Conservation (phyloP, 2,329 filamentous ascomycete species). For the Pseudocercospora fijiensis region DNA sequence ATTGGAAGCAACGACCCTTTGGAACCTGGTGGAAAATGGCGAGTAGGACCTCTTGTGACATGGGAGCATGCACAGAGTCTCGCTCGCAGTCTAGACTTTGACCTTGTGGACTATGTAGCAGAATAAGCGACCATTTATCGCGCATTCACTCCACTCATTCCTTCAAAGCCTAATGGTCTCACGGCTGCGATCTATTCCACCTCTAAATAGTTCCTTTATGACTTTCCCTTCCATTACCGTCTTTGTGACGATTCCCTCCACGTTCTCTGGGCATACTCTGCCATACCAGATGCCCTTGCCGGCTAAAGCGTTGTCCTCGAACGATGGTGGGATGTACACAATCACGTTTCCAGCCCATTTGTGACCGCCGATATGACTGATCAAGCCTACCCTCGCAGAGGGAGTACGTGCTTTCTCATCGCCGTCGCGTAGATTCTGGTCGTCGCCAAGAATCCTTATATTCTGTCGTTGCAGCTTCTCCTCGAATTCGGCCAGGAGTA, state of each 20-base stretch:
- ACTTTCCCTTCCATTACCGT: slow-evolving; percentile 67
- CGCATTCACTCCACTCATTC: neutral
- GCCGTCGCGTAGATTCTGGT: neutral
- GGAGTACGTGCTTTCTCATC: slow-evolving; percentile 21
- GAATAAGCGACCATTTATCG: slow-evolving; percentile 48
- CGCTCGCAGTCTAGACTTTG: slow-evolving; percentile 72
- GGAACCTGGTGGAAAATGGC: slow-evolving; percentile 71
- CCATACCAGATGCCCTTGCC: slow-evolving; percentile 82
- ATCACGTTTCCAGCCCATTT: slow-evolving; percentile 86
- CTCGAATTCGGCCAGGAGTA: slow-evolving; percentile 70
- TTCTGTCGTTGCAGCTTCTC: slow-evolving; percentile 54
- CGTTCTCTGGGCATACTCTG: slow-evolving; percentile 69
- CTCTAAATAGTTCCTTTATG: slow-evolving; percentile 69
- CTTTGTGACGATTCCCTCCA: slow-evolving; percentile 72
- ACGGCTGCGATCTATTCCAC: slow-evolving; percentile 55
- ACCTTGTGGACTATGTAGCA: slow-evolving; percentile 73
- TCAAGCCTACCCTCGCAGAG: slow-evolving; percentile 63
- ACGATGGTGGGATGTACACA: slow-evolving; percentile 67
- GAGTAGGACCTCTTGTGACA: slow-evolving; percentile 64
- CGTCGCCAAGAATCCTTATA: slow-evolving; percentile 45
- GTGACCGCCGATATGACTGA: slow-evolving; percentile 80
- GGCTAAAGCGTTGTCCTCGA: slow-evolving; percentile 56
- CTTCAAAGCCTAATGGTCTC: slow-evolving; percentile 34
- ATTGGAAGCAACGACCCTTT: slow-evolving; percentile 60
- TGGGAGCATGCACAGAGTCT: slow-evolving; percentile 73